phyloP scores from a whole-genome alignment of 257 asterid species.

The Nemophila menziesii region DNA sequence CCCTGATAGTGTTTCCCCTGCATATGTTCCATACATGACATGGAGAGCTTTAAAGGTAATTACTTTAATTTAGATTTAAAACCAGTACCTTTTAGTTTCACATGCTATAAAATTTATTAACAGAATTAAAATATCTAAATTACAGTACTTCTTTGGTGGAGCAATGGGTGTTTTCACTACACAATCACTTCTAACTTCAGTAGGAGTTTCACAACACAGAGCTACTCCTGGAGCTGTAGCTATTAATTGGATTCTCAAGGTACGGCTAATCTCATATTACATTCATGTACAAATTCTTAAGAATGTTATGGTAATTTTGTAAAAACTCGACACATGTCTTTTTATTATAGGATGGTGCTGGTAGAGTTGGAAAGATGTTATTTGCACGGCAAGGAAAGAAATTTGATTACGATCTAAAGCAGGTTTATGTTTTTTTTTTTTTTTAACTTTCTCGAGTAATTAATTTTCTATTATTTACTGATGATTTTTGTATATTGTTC shows the following conservation, averaged over 20 bases:
- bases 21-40: constrained; percentile 95
- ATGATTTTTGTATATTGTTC: constrained; percentile 7
- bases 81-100: not conserved
- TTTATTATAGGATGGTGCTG: constrained; percentile 79
- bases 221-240: constrained; percentile 85
- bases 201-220: constrained; percentile 61
- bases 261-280: constrained; percentile 7
- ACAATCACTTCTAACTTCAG: constrained; percentile 74
- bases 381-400: constrained; percentile 92
- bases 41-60: constrained; percentile 97
- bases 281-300: not conserved
- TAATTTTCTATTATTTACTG: not conserved
- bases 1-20: constrained; percentile 83
- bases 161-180: constrained; percentile 99
- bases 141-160: constrained; percentile 96
- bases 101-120: not conserved
- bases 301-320: not conserved
- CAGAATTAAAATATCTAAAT: not conserved
- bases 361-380: constrained; percentile 94
- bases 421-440: constrained; percentile 36
- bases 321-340: too few relatives aligned
- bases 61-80: too few relatives aligned
- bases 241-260: constrained; percentile 99
- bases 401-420: constrained; percentile 92
- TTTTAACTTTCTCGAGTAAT: not conserved